A percentile compares a stretch with the other conserved stretches of the same genome.
phyloP scores from a whole-genome alignment of 176 grass and related monocot species.

The Triticum dicoccoides region DNA sequence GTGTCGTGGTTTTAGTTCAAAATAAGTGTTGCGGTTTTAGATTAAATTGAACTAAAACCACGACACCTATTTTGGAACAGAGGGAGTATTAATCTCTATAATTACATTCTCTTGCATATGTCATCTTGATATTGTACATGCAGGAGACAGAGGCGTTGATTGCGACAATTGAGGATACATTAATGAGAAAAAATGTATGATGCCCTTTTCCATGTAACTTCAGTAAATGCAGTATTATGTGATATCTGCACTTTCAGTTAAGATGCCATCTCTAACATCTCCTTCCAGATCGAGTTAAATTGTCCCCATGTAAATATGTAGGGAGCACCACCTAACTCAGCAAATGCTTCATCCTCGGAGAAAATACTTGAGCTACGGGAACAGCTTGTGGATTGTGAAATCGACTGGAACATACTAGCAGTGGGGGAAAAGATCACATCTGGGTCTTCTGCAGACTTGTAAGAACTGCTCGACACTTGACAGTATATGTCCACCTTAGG shows the following conservation, averaged over 20 bases:
- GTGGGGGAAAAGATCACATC: constrained; percentile 51
- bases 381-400: constrained; percentile 58
- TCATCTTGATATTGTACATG: constrained; percentile 34
- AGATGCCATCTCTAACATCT: background rate
- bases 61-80: too few relatives aligned
- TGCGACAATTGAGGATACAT: constrained; percentile 37
- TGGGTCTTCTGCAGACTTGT: constrained; percentile 79
- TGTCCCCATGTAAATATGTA: constrained; percentile 26
- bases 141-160: constrained; percentile 73
- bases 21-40: too few relatives aligned
- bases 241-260: background rate
- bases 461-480: constrained; percentile 33
- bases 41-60: too few relatives aligned
- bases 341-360: constrained; percentile 37
- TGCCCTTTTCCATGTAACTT: constrained; percentile 1
- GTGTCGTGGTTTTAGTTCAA: too few relatives aligned
- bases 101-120: background rate
- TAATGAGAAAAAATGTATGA: constrained; percentile 55
- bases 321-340: constrained; percentile 52
- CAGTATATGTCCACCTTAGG: background rate
- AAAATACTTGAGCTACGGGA: constrained; percentile 46
- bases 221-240: background rate
- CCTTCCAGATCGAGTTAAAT: background rate
- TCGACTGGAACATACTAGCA: constrained; percentile 51
- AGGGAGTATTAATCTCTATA: background rate